Evolutionary conservation across 2,329 filamentous ascomycete species (phyloP).

Genomic region (Penicillium hordei): DNA sequence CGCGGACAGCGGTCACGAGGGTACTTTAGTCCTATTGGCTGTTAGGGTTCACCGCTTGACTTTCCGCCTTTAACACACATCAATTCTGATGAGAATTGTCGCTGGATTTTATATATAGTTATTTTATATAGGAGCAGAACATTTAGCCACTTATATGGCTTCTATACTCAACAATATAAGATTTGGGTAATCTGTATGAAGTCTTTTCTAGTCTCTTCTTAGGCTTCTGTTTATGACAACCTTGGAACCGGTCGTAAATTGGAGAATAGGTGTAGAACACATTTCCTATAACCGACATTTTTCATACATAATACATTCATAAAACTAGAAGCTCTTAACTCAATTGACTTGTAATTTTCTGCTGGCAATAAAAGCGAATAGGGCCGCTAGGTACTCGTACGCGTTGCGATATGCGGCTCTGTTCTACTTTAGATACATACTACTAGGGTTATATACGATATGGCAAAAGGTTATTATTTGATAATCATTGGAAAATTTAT

Average conservation of each 20-base stretch:
- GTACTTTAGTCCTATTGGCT: neutral
- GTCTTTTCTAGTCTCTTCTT: neutral
- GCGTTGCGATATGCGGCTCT: neutral
- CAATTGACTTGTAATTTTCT: neutral
- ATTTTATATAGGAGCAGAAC: neutral
- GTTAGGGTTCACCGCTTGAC: accelerated
- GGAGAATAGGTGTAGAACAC: neutral
- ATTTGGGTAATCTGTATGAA: neutral
- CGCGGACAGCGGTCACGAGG: neutral
- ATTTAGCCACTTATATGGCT: neutral
- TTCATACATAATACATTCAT: neutral
- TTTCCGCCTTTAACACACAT: neutral
- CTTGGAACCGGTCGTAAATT: neutral
- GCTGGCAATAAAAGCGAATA: neutral
- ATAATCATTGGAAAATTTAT: neutral
- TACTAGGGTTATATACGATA: neutral
- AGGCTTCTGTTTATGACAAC: neutral
- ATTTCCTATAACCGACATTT: neutral
- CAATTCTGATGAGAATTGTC: neutral
- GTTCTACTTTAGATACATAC: neutral
- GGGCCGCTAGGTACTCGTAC: neutral
- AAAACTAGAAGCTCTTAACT: neutral
- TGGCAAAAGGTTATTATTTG: neutral
- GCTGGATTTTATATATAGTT: neutral
- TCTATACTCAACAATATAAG: neutral